These are phyloP conservation scores for Citrullus colocynthis DNA, from an alignment of 306 rosid species.

Conservation along the genomic window DNA sequence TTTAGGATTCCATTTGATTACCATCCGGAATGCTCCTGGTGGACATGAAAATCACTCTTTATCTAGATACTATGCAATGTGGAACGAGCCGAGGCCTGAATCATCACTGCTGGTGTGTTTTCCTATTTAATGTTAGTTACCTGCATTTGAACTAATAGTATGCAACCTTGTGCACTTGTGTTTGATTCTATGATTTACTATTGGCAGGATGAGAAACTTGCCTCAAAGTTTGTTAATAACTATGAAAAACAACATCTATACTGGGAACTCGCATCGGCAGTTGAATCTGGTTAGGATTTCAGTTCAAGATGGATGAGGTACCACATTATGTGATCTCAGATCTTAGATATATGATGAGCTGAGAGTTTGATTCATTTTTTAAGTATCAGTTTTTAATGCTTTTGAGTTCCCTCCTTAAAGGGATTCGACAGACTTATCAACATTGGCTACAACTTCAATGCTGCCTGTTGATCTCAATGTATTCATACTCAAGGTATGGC, in stretches of 20 bases:
- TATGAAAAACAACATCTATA: slow-evolving; percentile 46
- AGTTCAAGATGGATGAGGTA: slow-evolving; percentile 95
- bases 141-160: slow-evolving; percentile 8
- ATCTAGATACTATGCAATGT: slow-evolving; percentile 75
- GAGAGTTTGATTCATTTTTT: not conserved
- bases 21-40: slow-evolving; percentile 39
- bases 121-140: not conserved
- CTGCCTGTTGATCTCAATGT: slow-evolving; percentile 81
- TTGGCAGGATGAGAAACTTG: slow-evolving; percentile 49
- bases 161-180: not conserved
- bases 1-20: slow-evolving; percentile 56
- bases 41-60: slow-evolving; percentile 28
- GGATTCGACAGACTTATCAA: slow-evolving; percentile 49
- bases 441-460: slow-evolving; percentile 69
- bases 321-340: slow-evolving; percentile 4
- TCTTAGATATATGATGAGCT: not conserved
- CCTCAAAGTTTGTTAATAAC: slow-evolving; percentile 42
- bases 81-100: slow-evolving; percentile 89
- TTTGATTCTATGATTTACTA: not conserved
- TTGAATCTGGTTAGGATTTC: slow-evolving; percentile 95
- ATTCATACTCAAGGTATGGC: slow-evolving; percentile 53
- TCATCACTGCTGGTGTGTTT: slow-evolving; percentile 43
- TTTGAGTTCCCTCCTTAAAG: slow-evolving; percentile 31
- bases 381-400: not conserved
- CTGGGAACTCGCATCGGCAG: slow-evolving; percentile 64